Evolutionary conservation across 1,284 basidiomycete species (phyloP).

Genomic region (Cutaneotrichosporon arboriforme): DNA sequence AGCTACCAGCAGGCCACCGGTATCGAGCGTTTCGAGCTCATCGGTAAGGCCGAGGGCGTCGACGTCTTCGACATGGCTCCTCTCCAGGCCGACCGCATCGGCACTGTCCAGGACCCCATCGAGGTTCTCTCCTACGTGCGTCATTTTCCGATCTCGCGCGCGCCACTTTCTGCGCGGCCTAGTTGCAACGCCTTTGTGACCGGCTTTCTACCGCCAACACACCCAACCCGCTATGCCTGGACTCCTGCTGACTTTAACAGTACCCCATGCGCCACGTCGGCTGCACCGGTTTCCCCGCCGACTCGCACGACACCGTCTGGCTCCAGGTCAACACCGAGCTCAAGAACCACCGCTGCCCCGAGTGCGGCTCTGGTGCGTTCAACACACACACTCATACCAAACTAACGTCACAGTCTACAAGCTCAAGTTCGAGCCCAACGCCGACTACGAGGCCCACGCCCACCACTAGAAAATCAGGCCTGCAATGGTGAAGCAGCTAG

Average conservation of each 20-base stretch:
- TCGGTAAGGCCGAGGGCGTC: slow-evolving; percentile 81
- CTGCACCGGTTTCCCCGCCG: slow-evolving; percentile 84
- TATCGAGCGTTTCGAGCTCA: slow-evolving; percentile 88
- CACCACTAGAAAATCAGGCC: slow-evolving; percentile 31
- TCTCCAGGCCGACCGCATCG: slow-evolving; percentile 77
- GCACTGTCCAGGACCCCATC: slow-evolving; percentile 83
- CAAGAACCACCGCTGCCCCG: slow-evolving; percentile 67
- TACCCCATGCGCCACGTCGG: slow-evolving; percentile 74
- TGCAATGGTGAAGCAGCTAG: slow-evolving; percentile 14
- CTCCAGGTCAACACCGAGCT: slow-evolving; percentile 62
- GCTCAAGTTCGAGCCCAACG: slow-evolving; percentile 45
- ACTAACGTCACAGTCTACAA: slow-evolving; percentile 33
- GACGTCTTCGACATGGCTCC: slow-evolving; percentile 88
- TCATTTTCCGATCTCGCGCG: slow-evolving; percentile 20
- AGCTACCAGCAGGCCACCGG: slow-evolving; percentile 84
- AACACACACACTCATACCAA: not conserved
- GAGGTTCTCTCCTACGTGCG: slow-evolving; percentile 80
- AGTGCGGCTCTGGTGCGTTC: slow-evolving; percentile 62
- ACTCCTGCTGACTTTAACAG: slow-evolving; percentile 48
- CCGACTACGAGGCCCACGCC: slow-evolving; percentile 29
- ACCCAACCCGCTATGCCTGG: not conserved
- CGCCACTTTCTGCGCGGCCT: not conserved
- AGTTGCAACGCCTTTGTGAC: not conserved
- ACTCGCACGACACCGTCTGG: slow-evolving; percentile 88
- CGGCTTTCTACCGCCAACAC: no score